A percentile compares a stretch with the other conserved stretches of the same genome.
These are phyloP conservation scores for Beauveria sp. DNA, from an alignment of 2,329 filamentous ascomycete genomes.

Conservation along the genomic window DNA sequence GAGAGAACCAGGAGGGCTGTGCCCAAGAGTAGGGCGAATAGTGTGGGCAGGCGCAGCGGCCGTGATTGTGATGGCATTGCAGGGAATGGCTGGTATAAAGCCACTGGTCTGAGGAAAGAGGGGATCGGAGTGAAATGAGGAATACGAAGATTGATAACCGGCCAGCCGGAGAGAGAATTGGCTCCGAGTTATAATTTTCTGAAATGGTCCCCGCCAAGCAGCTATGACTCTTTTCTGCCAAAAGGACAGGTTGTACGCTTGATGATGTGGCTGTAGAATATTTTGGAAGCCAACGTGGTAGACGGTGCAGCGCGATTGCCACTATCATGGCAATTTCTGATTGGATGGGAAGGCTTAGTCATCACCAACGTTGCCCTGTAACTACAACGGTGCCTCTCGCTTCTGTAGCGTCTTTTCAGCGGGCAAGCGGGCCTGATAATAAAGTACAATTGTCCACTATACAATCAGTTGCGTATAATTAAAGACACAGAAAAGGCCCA, in stretches of 20 bases:
- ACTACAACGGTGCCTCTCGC: too few relatives aligned
- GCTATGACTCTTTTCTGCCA: slow-evolving; percentile 3
- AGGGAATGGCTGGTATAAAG: slow-evolving; percentile 3
- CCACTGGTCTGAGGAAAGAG: not conserved
- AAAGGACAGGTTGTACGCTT: slow-evolving; percentile 10
- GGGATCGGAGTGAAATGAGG: not conserved
- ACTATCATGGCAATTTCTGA: slow-evolving; percentile 2
- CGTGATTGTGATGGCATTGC: slow-evolving; percentile 7
- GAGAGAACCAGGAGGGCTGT: not conserved
- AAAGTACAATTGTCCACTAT: not conserved
- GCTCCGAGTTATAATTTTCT: not conserved
- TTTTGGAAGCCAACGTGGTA: not conserved
- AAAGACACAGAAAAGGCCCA: not conserved
- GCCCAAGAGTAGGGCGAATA: not conserved
- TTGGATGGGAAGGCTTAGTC: not conserved
- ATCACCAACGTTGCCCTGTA: not conserved
- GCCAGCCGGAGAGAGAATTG: not conserved
- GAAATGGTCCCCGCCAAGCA: not conserved
- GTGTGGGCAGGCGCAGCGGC: not conserved
- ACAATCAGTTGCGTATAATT: too few relatives aligned
- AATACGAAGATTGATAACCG: not conserved
- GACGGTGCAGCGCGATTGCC: not conserved
- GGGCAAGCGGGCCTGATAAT: not conserved
- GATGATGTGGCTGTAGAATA: slow-evolving; percentile 7
- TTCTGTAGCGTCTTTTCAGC: not conserved